Evolutionary conservation across 192 early-diverging fungal genomes (phyloP), one percentile per base, ranked within the genome.

Genomic region (Podila epicladia): DNA sequence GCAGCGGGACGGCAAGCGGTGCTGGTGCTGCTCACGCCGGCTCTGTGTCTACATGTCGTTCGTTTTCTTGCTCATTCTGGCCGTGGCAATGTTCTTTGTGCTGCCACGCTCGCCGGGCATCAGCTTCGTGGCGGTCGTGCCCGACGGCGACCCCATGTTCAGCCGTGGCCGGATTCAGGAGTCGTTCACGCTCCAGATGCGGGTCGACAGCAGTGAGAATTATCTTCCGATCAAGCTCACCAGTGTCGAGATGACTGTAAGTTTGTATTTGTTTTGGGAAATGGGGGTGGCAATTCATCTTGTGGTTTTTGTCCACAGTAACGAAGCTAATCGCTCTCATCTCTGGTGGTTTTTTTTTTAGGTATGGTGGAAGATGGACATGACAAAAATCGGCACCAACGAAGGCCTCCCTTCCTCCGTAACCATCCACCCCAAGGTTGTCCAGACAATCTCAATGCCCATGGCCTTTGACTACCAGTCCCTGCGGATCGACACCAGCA

Each of bases 331-430:
- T 15, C 35, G n/a, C 5, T 58, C 5, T 29, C 31, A 32, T 12
- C 31, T 59, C 29, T 38, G 20, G 2, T 17, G n/a, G 3, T 61
- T 17, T 13, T 9, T 15, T 37, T 48, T 11, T 17, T 24, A 80
- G 77, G 67, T 80, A 9, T 80, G 77, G 77, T 33, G 72, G 45
- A 80, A 73, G 67, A 69, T 80, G 28, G 71, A 80, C 62, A n/a
- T 31, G 28, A 60, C 55, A 22, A 69, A 73, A 29, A 61, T 80
- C 20, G 77, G 77, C 9, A 35, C 67, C 49, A 80, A 80, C 62
- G 58, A 73, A 4, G 57, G 53, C 41, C 32, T 80, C 3, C 66
- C 71, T 0, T 80, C 77, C 1, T 61, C 62, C 8, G 72, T 69
- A 22, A 38, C 51, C 1, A 72, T 80, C 62, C 59, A 62, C 38